These are phyloP conservation scores for Dothiorella sarmentorum DNA, from an alignment of 2,329 filamentous ascomycete species.

Conservation along the genomic window DNA sequence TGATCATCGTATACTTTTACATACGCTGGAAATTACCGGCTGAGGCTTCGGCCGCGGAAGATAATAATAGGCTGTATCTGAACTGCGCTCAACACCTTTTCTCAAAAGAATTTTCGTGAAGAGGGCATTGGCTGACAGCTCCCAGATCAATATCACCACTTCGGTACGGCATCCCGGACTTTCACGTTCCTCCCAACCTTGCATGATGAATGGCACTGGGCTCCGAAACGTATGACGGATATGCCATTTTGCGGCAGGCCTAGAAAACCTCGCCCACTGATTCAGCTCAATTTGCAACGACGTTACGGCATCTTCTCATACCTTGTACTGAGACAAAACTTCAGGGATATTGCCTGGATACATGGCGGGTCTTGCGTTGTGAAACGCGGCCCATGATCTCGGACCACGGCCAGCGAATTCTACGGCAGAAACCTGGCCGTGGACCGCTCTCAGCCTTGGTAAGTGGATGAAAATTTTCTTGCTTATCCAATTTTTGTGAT, in stretches of 20 bases:
- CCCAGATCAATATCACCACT: constrained; percentile 18
- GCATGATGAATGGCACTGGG: constrained; percentile 96
- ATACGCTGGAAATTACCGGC: constrained; percentile 46
- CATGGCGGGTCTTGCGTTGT: not conserved
- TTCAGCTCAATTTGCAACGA: constrained; percentile 23
- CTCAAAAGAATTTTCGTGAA: not conserved
- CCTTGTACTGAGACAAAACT: not conserved
- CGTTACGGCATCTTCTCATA: not conserved
- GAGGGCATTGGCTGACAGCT: not conserved
- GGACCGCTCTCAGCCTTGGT: constrained; percentile 6
- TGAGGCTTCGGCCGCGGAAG: constrained; percentile 37
- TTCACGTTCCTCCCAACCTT: constrained; percentile 24
- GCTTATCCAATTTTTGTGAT: constrained; percentile 39
- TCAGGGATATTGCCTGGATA: not conserved
- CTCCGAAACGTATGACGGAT: constrained; percentile 82
- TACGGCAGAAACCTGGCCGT: not conserved
- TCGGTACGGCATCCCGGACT: constrained; percentile 27
- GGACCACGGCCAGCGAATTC: not conserved
- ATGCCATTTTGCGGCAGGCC: constrained; percentile 92
- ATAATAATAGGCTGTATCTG: constrained; percentile 43
- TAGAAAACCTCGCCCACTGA: constrained; percentile 99
- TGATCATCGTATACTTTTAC: constrained; percentile 39
- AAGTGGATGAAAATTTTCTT: constrained; percentile 21
- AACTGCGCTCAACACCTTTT: constrained; percentile 22
- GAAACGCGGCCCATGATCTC: no score